phyloP scores from a whole-genome alignment of 257 asterid species.

The Lantana camara region DNA sequence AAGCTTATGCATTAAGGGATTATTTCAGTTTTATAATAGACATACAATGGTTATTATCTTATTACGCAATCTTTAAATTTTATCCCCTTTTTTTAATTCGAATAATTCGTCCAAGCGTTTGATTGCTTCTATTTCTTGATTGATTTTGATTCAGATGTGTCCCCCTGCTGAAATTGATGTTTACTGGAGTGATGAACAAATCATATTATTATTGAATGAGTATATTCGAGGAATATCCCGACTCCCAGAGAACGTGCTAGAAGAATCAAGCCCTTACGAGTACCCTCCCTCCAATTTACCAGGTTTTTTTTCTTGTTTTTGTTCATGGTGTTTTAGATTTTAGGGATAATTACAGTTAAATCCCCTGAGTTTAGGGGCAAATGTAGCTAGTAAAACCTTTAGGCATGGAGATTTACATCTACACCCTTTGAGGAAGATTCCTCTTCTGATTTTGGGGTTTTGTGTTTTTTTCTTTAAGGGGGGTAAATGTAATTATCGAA shows the following conservation, averaged over 20 bases:
- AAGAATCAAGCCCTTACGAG: conserved; percentile 50
- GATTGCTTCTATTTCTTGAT: conserved; percentile 17
- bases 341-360: too few relatives aligned
- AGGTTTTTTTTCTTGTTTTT: conserved; percentile 40
- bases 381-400: too few relatives aligned
- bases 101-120: not conserved
- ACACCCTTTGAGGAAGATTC: too few relatives aligned
- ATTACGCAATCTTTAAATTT: conserved; percentile 4
- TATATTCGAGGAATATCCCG: conserved; percentile 34
- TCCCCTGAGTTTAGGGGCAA: too few relatives aligned
- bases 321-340: not conserved
- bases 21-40: too few relatives aligned
- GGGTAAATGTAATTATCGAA: too few relatives aligned
- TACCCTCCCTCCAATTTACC: conserved; percentile 54
- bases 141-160: conserved; percentile 38
- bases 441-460: too few relatives aligned
- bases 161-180: conserved; percentile 30
- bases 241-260: conserved; percentile 55
- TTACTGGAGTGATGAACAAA: conserved; percentile 44
- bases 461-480: too few relatives aligned
- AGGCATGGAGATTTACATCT: too few relatives aligned
- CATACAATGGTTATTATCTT: too few relatives aligned
- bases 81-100: conserved; percentile 9
- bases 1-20: too few relatives aligned
- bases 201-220: conserved; percentile 35